Conservation (phyloP, 148 eudicot genomes). For the Talinum fruticosum region DNA sequence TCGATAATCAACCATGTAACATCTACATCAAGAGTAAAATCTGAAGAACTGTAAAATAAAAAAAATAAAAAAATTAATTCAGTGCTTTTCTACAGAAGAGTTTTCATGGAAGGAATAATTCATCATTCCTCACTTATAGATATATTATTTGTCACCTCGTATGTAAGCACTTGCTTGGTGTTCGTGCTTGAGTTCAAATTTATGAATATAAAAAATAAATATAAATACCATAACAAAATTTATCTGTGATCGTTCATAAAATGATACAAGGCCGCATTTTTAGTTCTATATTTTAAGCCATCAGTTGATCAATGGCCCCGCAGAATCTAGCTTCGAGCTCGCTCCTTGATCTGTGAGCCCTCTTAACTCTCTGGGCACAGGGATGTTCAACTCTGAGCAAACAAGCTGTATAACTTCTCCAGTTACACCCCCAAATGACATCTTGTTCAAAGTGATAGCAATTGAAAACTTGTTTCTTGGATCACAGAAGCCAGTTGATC, state of each 20-base stretch:
- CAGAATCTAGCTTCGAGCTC: conserved; percentile 25
- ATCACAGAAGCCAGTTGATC: conserved; percentile 88
- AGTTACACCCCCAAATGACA: conserved; percentile 80
- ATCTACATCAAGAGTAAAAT: too few species aligned
- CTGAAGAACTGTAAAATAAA: too few species aligned
- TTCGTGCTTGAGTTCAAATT: background rate
- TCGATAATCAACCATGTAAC: too few species aligned
- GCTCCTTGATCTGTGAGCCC: conserved; percentile 29
- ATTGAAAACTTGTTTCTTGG: conserved; percentile 67
- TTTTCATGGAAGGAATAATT: background rate
- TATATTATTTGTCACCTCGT: too few species aligned
- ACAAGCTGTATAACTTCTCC: conserved; percentile 61
- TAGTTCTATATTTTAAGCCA: background rate
- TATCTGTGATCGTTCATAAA: background rate
- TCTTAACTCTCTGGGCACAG: conserved; percentile 53
- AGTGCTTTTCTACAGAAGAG: background rate
- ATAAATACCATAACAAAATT: conserved; percentile 14
- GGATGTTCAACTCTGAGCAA: conserved; percentile 77
- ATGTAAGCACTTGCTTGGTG: too few species aligned
- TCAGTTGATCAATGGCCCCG: conserved; percentile 57
- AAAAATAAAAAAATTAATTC: too few species aligned
- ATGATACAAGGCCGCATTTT: background rate
- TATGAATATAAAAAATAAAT: background rate
- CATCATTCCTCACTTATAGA: too few species aligned
- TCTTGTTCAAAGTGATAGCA: conserved; percentile 77